Evolutionary conservation across 345 rosid species (phyloP).

Genomic region (Brassica incana): DNA sequence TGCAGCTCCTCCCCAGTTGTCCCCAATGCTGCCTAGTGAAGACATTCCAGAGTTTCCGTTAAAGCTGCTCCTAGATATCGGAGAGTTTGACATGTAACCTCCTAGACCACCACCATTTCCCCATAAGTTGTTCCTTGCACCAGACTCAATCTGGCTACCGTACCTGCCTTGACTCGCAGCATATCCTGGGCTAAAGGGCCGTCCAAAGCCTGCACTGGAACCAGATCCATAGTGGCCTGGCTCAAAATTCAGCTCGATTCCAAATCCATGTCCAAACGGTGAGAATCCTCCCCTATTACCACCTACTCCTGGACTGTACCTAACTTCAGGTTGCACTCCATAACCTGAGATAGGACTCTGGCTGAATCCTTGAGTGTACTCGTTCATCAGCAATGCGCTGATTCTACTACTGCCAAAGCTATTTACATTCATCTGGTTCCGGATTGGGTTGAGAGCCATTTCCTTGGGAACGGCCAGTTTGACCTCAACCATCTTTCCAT

Average conservation of each 20-base stretch:
- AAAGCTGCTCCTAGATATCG: constrained; percentile 47
- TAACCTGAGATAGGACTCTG: constrained; percentile 57
- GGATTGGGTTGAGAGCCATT: constrained; percentile 61
- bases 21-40: constrained; percentile 61
- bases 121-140: constrained; percentile 55
- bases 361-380: constrained; percentile 67
- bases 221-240: constrained; percentile 52
- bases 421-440: constrained; percentile 61
- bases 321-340: constrained; percentile 78
- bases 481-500: constrained; percentile 94
- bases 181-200: constrained; percentile 56
- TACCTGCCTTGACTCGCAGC: constrained; percentile 52
- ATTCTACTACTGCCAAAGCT: constrained; percentile 60
- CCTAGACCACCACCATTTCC: constrained; percentile 43
- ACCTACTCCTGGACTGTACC: constrained; percentile 68
- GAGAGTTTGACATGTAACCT: constrained; percentile 49
- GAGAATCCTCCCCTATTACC: constrained; percentile 59
- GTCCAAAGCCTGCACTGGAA: constrained; percentile 57
- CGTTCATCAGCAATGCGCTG: constrained; percentile 55
- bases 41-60: constrained; percentile 41
- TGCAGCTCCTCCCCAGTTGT: constrained; percentile 51
- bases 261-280: constrained; percentile 63
- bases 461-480: constrained; percentile 97
- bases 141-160: constrained; percentile 43
- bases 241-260: constrained; percentile 64